Base-by-base conservation (phyloP, 345 rosid genomes). In the Viola odorata region DNA sequence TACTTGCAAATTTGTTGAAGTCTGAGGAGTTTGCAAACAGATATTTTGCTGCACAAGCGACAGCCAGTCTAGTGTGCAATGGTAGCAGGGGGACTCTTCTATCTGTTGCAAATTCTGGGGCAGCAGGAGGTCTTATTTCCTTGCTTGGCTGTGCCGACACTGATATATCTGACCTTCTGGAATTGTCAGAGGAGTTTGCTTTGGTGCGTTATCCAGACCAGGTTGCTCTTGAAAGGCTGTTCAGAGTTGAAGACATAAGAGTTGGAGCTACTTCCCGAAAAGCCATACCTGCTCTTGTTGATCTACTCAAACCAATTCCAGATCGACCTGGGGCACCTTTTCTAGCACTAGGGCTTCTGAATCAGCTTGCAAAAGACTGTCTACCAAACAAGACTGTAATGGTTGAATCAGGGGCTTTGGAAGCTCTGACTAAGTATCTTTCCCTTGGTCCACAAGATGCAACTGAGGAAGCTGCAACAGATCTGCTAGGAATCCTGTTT, bases 401-500 rank as follows among this genome's bases (percentile, higher is more conserved):
- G 99, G 95, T 95, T 47, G 99, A 95, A 76, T 88, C 96, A 44
- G 99, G 99, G 53, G 96, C 88, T 68, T 75, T 95, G 41, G 99
- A 95, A 80, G 99, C 84, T 37, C 80, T 95, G 57, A 88, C 96
- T 5, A 95, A 88, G 80, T 95, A 91, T 75, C 96, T 95, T 68
- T 95, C 99, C 37, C 95, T 95, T 61, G 95, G 99, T 55, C 99
- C 96, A 61, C 96, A 87, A 75, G 99, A 95, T 73, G 96, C 88
- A 58, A 91, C 96, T 40, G 99, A 95, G 66, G 98, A 95, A 84
- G 99, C 99, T 68, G 96, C 99, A 71, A 95, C 98, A 7, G 98
- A 75, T 75, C 82, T 95, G 57, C 75, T 95, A 57, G 99, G 99
- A 13, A 78, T 88, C 73, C 81, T 95, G 50, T 95, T 95, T 76